phyloP scores from a whole-genome alignment of 805 yeast genomes.

The Candida koratica region DNA sequence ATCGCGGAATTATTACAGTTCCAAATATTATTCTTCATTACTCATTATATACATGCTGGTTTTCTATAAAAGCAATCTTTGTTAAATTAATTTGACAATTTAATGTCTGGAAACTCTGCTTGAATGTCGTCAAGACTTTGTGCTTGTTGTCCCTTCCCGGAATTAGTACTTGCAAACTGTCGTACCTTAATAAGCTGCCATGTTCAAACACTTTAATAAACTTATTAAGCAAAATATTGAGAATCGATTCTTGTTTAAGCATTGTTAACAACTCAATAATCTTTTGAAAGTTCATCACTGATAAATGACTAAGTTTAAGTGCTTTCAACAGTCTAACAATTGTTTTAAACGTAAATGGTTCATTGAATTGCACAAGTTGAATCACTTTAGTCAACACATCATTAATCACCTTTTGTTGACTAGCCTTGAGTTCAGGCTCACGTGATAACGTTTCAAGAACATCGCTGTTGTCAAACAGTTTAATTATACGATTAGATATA shows the following conservation, averaged over 20 bases:
- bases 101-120: slow-evolving; percentile 20
- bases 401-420: slow-evolving; percentile 11
- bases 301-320: slow-evolving; percentile 12
- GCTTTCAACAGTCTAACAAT: not conserved
- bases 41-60: slow-evolving; percentile 8
- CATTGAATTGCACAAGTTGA: slow-evolving; percentile 1
- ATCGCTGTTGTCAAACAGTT: not conserved
- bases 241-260: slow-evolving; percentile 19
- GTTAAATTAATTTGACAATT: slow-evolving; percentile 23
- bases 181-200: slow-evolving; percentile 24
- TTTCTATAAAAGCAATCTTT: slow-evolving; percentile 1
- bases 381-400: slow-evolving; percentile 6
- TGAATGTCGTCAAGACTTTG: slow-evolving; percentile 21
- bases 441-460: not conserved
- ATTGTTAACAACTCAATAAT: slow-evolving; percentile 26
- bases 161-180: slow-evolving; percentile 27
- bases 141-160: slow-evolving; percentile 17
- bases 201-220: slow-evolving; percentile 2
- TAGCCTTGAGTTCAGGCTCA: slow-evolving; percentile 4
- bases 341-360: not conserved
- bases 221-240: slow-evolving; percentile 27
- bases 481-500: slow-evolving; percentile 6
- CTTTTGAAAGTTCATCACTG: slow-evolving; percentile 20
- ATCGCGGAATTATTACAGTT: no score
- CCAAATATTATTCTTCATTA: no score